Percentiles rank a stretch among this genome's conserved stretches.
Evolutionary conservation across 306 rosid species (phyloP).

Genomic region (Gastrolobium bilobum): DNA sequence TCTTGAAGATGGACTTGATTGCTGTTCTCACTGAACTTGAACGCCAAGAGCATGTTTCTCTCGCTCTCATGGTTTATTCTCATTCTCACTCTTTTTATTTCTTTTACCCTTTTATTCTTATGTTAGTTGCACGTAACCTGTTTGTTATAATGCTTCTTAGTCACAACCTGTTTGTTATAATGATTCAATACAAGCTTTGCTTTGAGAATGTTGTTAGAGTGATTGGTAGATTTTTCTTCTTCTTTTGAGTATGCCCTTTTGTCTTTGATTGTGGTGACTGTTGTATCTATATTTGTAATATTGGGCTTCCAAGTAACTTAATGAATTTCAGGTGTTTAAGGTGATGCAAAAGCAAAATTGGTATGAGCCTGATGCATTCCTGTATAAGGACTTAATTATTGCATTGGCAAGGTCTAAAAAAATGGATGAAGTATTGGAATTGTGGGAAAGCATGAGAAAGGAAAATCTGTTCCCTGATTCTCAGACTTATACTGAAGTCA

Average conservation of each 20-base stretch:
- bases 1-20: slow-evolving; percentile 83
- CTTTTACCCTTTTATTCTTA: background rate
- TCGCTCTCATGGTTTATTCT: slow-evolving; percentile 75
- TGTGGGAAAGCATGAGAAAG: slow-evolving; percentile 86
- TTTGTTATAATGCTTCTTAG: slow-evolving; percentile 58
- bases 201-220: background rate
- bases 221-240: background rate
- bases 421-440: slow-evolving; percentile 81
- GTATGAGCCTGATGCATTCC: slow-evolving; percentile 78
- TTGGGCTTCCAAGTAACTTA: slow-evolving; percentile 48
- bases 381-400: slow-evolving; percentile 87
- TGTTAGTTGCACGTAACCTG: slow-evolving; percentile 48
- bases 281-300: background rate
- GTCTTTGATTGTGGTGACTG: slow-evolving; percentile 25
- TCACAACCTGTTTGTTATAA: background rate
- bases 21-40: slow-evolving; percentile 92
- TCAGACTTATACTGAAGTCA: slow-evolving; percentile 87
- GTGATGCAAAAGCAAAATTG: slow-evolving; percentile 88
- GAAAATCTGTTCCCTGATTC: slow-evolving; percentile 82
- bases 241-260: background rate
- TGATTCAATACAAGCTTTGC: background rate
- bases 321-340: slow-evolving; percentile 67
- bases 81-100: background rate
- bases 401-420: slow-evolving; percentile 75
- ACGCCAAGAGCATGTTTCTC: slow-evolving; percentile 89